Evolutionary conservation across 495 filamentous ascomycete species (phyloP), one percentile per base, ranked within the genome.

Genomic region (Podospora pseudocomata): DNA sequence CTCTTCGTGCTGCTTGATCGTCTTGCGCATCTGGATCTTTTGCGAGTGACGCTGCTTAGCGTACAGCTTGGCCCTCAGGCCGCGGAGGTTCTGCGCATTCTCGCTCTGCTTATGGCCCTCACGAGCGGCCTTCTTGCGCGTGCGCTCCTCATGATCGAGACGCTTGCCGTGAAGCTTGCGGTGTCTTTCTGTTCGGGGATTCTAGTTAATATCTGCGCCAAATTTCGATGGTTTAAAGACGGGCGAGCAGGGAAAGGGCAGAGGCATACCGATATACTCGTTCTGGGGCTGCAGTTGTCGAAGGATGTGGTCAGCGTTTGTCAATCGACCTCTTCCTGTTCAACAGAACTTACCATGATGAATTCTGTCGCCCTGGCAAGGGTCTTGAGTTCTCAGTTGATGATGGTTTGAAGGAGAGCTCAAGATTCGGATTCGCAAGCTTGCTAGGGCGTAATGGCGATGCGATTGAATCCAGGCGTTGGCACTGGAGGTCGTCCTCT

Each of bases 11-110:
- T 90, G 89, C 79, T 90, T 91, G 86, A 99, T 96, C 74, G 88
- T 84, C 87, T 99, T 97, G 80, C 91, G 91, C 91, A 99, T 94
- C 88, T 97, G 94, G 78, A 99, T 98, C 90, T 99, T 99, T 82
- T 98, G 92, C 74, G 90, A 87, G 81, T 93, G 92, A 55, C 95
- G 87, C 86, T 95, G 91, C 85, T 97, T 91, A 78, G 92, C 90
- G 84, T 96, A 91, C 75, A 97, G 85, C 84, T 99, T 99, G 74
- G 95, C 95, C 69, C 92, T 85, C 72, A 97, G 86, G 70, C 96
- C 95, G 68, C 89, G 88, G 72, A 97, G 86, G 78, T 93, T 96
- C 82, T 97, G 94, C 18, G 95, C 92, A 80, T 97, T 87, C 72
- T 93, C 82, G 60, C 91, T 94, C 65, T 85, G 84, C 81, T 92